Conservation (phyloP, 352 stramenopile species). For the Aphanomyces cochlioides region DNA sequence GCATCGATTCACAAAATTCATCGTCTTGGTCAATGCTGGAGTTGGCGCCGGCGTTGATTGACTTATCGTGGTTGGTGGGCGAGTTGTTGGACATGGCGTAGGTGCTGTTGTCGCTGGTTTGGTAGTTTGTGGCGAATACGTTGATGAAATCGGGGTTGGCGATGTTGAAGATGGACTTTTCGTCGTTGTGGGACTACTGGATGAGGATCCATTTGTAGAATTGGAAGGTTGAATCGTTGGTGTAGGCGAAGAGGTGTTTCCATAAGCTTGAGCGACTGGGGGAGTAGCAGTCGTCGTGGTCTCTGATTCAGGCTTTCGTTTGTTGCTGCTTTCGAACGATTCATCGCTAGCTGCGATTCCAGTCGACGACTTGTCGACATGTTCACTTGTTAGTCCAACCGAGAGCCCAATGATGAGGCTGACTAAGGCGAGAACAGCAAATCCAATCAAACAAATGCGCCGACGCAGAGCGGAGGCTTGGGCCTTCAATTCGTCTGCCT, state of each 20-base stretch:
- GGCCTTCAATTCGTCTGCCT: neutral
- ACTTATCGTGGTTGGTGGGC: neutral
- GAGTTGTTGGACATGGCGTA: neutral
- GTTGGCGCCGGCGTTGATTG: neutral
- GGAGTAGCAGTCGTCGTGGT: too few relatives aligned
- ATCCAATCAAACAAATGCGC: constrained; percentile 7
- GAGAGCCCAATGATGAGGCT: constrained; percentile 14
- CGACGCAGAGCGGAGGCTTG: constrained; percentile 1
- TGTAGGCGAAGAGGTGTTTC: too few relatives aligned
- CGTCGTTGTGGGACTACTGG: too few relatives aligned
- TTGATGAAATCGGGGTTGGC: constrained; percentile 1
- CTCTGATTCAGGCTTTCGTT: too few relatives aligned
- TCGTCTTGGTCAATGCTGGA: neutral
- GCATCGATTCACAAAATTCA: constrained; percentile 34
- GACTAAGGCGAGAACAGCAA: neutral
- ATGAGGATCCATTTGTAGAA: too few relatives aligned
- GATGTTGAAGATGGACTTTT: neutral
- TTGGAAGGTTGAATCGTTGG: too few relatives aligned
- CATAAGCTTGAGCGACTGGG: too few relatives aligned
- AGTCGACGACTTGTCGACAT: neutral
- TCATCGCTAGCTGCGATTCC: neutral
- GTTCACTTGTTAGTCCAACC: constrained; percentile 1
- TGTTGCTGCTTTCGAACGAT: too few relatives aligned
- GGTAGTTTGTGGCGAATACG: neutral
- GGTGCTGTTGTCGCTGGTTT: neutral